phyloP scores from a whole-genome alignment of 2,329 filamentous ascomycete species.

The Colletotrichum sublineola region DNA sequence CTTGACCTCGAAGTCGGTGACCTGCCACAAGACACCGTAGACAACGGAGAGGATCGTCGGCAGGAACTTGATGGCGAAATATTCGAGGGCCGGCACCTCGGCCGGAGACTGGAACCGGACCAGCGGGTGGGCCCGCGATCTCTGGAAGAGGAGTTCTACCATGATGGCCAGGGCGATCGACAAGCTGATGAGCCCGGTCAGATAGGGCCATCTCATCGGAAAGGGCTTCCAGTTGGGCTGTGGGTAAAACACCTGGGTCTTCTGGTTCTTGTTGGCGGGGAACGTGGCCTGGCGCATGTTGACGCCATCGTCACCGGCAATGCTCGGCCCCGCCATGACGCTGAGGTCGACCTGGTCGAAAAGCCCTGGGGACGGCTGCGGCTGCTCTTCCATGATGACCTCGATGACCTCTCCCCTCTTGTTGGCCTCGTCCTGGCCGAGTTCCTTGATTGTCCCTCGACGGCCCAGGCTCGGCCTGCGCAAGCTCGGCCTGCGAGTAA shows the following conservation, averaged over 20 bases:
- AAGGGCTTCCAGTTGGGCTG: conserved; percentile 77
- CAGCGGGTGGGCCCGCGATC: conserved; percentile 60
- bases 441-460: conserved; percentile 59
- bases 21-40: conserved; percentile 76
- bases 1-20: conserved; percentile 75
- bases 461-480: conserved; percentile 47
- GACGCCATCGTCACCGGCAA: conserved; percentile 45
- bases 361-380: conserved; percentile 27
- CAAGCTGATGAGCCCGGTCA: conserved; percentile 65
- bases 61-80: conserved; percentile 74
- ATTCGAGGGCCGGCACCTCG: conserved; percentile 64
- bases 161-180: conserved; percentile 65
- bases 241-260: conserved; percentile 69
- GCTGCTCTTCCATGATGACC: conserved; percentile 62
- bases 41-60: conserved; percentile 72
- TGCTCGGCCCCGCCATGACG: conserved; percentile 60
- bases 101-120: conserved; percentile 63
- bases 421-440: conserved; percentile 71
- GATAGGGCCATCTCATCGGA: conserved; percentile 73
- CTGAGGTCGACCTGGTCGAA: conserved; percentile 63
- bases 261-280: conserved; percentile 51
- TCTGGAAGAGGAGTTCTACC: conserved; percentile 69
- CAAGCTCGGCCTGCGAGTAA: conserved; percentile 53
- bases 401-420: conserved; percentile 71
- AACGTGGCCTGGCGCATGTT: conserved; percentile 55